Conservation (phyloP, 768 basidiomycete genomes). For the Mycena venus region DNA sequence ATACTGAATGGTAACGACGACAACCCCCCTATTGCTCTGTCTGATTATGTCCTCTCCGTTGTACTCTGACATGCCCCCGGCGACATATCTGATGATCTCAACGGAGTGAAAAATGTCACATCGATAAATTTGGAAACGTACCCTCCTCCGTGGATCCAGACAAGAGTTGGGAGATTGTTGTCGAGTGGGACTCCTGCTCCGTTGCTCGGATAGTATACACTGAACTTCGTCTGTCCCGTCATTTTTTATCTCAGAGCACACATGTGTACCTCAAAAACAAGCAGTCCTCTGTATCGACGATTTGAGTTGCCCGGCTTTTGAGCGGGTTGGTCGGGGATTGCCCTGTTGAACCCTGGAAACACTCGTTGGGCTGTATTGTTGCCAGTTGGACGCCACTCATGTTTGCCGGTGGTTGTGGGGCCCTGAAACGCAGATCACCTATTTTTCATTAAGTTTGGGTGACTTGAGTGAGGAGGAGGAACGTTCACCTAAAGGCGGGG, state of each 20-base stretch:
- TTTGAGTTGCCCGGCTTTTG: background rate
- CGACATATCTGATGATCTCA: slow-evolving; percentile 12
- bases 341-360: slow-evolving; percentile 1
- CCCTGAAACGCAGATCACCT: slow-evolving; percentile 21
- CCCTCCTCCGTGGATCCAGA: slow-evolving; percentile 36
- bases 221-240: background rate
- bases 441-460: background rate
- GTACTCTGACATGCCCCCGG: background rate
- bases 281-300: slow-evolving; percentile 38
- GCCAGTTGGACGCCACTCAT: slow-evolving; percentile 13
- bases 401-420: slow-evolving; percentile 32
- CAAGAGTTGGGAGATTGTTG: slow-evolving; percentile 35
- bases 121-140: background rate
- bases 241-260: background rate
- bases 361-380: slow-evolving; percentile 3
- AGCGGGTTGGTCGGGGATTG: slow-evolving; percentile 8
- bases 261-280: slow-evolving; percentile 37
- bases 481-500: slow-evolving; percentile 7
- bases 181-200: slow-evolving; percentile 20
- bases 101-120: background rate
- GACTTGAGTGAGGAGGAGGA: background rate
- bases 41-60: slow-evolving; percentile 2
- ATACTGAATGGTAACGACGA: too few species aligned
- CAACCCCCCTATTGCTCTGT: background rate
- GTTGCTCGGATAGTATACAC: slow-evolving; percentile 37